Conservation (phyloP, 1,284 basidiomycete species). For the Cronartium quercuum region DNA sequence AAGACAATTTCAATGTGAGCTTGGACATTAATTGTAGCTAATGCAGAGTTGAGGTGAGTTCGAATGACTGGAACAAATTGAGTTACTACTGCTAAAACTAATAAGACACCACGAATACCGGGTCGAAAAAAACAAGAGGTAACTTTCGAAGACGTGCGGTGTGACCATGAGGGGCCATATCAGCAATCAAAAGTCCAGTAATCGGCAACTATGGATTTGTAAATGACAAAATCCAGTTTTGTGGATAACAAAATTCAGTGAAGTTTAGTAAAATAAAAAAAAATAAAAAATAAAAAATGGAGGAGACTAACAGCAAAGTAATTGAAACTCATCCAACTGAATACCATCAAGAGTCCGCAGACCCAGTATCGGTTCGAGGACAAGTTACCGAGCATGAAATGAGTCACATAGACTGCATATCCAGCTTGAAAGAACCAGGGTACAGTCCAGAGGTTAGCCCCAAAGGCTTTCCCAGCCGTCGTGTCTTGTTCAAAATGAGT, state of each 20-base stretch:
- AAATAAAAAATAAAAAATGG: too few species aligned
- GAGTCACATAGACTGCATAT: constrained; percentile 46
- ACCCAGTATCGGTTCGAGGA: constrained; percentile 49
- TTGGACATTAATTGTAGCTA: constrained; percentile 46
- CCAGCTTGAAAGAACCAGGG: constrained; percentile 49
- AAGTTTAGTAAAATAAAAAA: neutral
- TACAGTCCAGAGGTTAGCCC: constrained; percentile 48
- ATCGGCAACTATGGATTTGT: constrained; percentile 8
- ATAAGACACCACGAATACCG: constrained; percentile 44
- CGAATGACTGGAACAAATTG: constrained; percentile 47
- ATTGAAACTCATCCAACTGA: constrained; percentile 48
- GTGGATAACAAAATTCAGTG: neutral
- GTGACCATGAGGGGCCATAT: constrained; percentile 48
- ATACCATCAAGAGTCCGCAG: constrained; percentile 46
- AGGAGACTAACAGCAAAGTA: constrained; percentile 43
- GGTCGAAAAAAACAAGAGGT: constrained; percentile 43
- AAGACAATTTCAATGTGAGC: constrained; percentile 46
- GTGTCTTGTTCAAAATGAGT: constrained; percentile 47
- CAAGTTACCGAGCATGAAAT: constrained; percentile 49
- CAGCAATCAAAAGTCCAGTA: constrained; percentile 42
- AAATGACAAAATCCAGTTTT: neutral
- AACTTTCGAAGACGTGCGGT: constrained; percentile 46
- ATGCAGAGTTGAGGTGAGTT: constrained; percentile 47
- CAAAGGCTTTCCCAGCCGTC: constrained; percentile 47
- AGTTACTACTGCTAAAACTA: constrained; percentile 44